Evolutionary conservation across 1,284 basidiomycete genomes (phyloP), one percentile per base, ranked within the genome.

Genomic region (Apiotrichum montevideense): DNA sequence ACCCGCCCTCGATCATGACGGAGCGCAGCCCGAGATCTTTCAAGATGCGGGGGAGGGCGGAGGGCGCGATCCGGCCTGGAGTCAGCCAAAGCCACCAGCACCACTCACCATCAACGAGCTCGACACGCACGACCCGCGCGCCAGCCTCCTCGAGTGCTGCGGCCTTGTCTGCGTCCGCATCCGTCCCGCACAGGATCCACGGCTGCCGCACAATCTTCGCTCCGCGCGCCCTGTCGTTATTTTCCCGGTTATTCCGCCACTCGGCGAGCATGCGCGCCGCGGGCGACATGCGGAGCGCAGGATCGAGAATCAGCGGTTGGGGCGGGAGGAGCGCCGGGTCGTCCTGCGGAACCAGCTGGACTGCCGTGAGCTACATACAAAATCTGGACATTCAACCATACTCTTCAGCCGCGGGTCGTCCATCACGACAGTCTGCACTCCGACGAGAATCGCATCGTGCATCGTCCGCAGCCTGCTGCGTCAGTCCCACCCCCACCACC

Each of bases 1-100:
- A 88, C 14, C 95, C 95, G 52, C 95, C 95, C 79, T 98, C 95
- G 9, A 97, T 87, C 95, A 98, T 98, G 52, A 97, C 79, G 3
- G 86, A 86, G 7, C 76, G 76, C 57, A 96, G 80, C 9, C 83
- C 84, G 32, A 81, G 75, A 10, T 74, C 69, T 29, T 75, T 73
- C 33, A 93, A 78, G 7, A 78, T 77, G 11, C 63, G 66, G 3
- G 91, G 82, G 10, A 89, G 71, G 7, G 72, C 69, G 0, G 74
- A 66, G 4, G 88, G 78, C 6, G 82, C 77, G 41, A 86, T 75
- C 45, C 72, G 68, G 14, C 78, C 80, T 83, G 47, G 15, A 11
- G 46, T 52, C 35, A 43, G 51, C n/a, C 11, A 11, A 15, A 14
- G 2, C 13, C 15, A 3, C 42, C 3, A 29, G 44, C 44, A 33